These are phyloP conservation scores for Colletotrichum musicola DNA, from an alignment of 2,329 filamentous ascomycete genomes.

Conservation along the genomic window DNA sequence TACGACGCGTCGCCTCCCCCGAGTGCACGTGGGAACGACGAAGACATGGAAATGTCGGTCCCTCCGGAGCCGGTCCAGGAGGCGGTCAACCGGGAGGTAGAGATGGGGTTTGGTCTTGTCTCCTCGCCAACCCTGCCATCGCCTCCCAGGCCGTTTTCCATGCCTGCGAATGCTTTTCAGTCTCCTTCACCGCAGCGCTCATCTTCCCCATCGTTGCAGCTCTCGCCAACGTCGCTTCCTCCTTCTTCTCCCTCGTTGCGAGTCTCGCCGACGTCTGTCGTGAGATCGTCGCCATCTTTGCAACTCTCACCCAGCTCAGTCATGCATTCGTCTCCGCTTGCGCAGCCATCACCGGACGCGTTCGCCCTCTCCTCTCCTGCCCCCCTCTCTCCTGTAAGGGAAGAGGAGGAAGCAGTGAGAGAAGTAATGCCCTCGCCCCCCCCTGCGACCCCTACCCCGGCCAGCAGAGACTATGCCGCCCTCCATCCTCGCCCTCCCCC, in stretches of 20 bases:
- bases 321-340: too few relatives aligned
- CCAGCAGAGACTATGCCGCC: background rate
- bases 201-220: background rate
- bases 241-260: background rate
- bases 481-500: background rate
- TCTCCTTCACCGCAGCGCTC: background rate
- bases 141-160: background rate
- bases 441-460: background rate
- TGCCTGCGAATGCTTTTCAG: background rate
- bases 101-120: slow-evolving; percentile 1
- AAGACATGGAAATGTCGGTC: background rate
- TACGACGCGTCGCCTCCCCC: background rate
- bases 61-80: background rate
- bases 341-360: too few relatives aligned
- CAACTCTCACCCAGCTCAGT: too few relatives aligned
- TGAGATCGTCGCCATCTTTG: background rate
- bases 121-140: background rate
- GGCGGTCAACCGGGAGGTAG: slow-evolving; percentile 1
- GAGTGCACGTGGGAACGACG: background rate
- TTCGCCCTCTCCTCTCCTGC: too few relatives aligned
- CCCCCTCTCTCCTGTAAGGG: too few relatives aligned
- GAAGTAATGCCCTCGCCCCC: background rate
- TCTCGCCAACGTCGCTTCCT: background rate
- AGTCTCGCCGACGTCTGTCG: too few relatives aligned
- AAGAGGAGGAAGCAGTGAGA: too few relatives aligned